Evolutionary conservation across 192 early-diverging fungal species (phyloP).

Genomic region (Mortierella alpina): DNA sequence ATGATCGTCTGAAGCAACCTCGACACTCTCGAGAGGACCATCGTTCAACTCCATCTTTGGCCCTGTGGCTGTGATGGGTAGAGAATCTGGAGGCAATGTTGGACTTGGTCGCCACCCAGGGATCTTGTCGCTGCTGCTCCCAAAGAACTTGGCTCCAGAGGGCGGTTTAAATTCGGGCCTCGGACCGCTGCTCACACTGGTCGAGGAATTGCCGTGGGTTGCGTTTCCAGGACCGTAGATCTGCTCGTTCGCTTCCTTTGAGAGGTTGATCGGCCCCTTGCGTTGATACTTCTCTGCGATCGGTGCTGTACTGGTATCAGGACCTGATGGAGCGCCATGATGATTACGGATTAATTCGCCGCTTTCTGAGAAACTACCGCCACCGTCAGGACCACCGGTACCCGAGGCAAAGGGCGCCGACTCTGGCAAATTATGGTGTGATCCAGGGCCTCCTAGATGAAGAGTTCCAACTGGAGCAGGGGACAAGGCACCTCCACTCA

Average conservation of each 20-base stretch:
- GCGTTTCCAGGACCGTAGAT: constrained; percentile 2
- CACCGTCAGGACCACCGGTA: constrained; percentile 3
- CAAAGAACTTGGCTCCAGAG: constrained; percentile 44
- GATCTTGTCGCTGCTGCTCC: constrained; percentile 23
- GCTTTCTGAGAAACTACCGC: background rate
- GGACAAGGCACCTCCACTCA: too few species aligned
- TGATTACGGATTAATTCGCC: background rate
- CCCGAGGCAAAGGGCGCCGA: constrained; percentile 2
- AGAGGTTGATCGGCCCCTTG: constrained; percentile 19
- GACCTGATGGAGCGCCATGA: constrained; percentile 3
- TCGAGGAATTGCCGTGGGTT: constrained; percentile 1
- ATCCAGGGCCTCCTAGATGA: background rate
- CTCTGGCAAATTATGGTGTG: constrained; percentile 1
- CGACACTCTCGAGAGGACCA: background rate
- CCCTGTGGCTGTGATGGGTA: constrained; percentile 1
- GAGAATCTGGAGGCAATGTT: background rate
- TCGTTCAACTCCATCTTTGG: constrained; percentile 9
- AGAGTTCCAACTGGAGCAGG: too few species aligned
- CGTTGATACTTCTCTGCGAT: constrained; percentile 14
- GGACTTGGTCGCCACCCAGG: constrained; percentile 24
- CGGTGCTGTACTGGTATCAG: constrained; percentile 1
- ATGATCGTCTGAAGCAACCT: background rate
- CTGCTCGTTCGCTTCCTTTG: background rate
- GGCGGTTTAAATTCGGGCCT: constrained; percentile 6
- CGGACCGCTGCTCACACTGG: background rate